Evolutionary conservation across 2,329 filamentous ascomycete genomes (phyloP), one percentile per base, ranked within the genome.

Genomic region (Aspergillus proliferans): DNA sequence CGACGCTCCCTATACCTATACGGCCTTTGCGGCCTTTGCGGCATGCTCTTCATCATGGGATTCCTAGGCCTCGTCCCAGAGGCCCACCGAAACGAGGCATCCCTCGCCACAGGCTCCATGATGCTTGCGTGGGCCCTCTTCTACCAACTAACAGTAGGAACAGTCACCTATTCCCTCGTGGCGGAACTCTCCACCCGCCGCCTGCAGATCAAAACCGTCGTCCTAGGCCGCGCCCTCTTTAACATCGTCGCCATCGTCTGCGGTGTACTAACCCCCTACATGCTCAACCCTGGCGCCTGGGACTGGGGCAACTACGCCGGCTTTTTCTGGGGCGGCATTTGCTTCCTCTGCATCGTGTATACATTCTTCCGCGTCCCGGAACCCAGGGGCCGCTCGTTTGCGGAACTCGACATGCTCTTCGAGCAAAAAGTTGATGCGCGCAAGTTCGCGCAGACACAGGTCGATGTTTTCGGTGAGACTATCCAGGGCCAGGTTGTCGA

Each of bases 121-220:
- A 91, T 95, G 86, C 76, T 93, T 30, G 69, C 84, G 48, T 93
- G 86, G 86, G 85, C 90, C 1, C 73, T 93, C 42, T 81, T 85
- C 60, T 95, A 95, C 71, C 88, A 95, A 66, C 76, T 92, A 43
- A 87, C 88, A 0, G 89, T 95, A 44, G 90, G 90, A 36, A 93
- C 90, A 0, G 88, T 95, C 6, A 89, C 86, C 69, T 95, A 94
- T 71, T 93, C 88, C 0, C 80, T 95, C 9, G 90, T 95, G 4
- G 82, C 87, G 1, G 90, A 95, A 67, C 71, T 95, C 19, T 90
- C 88, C 0, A 89, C 88, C 0, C 82, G 87, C 12, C 81, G 90
- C 2, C 77, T 96, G 30, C 86, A 91, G 63, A 91, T 94, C 74
- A 95, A 95, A 75, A 95, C 91, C 0, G 86, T 95, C 19, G 90